phyloP scores from a whole-genome alignment of 2,329 filamentous ascomycete genomes.

The Apiospora phragmitis region DNA sequence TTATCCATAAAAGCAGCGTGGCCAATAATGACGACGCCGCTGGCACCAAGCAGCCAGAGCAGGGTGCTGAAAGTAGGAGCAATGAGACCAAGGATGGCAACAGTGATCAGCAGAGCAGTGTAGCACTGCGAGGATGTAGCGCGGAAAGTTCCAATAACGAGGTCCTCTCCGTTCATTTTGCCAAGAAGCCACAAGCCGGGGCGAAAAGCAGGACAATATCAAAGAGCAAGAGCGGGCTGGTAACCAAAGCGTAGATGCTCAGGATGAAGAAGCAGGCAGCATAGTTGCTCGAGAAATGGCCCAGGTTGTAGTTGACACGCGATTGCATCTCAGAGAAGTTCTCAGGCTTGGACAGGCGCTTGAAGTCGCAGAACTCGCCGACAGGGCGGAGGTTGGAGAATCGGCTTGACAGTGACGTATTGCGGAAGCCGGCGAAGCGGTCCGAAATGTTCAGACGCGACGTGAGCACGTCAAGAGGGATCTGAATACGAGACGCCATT shows the following conservation, averaged over 20 bases:
- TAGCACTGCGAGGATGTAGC: slow-evolving; percentile 93
- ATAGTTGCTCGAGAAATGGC: slow-evolving; percentile 99
- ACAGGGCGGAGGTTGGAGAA: slow-evolving; percentile 92
- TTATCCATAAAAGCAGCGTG: slow-evolving; percentile 97
- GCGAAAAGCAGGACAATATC: slow-evolving; percentile 85
- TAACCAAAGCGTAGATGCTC: slow-evolving; percentile 91
- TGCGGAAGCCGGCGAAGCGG: slow-evolving; percentile 80
- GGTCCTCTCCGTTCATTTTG: slow-evolving; percentile 83
- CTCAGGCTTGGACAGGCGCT: slow-evolving; percentile 89
- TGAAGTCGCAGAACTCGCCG: slow-evolving; percentile 93
- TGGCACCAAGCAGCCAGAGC: slow-evolving; percentile 95
- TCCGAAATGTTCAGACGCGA: slow-evolving; percentile 85
- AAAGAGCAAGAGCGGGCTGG: slow-evolving; percentile 83
- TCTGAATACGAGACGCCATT: slow-evolving; percentile 82
- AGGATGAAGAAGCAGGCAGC: slow-evolving; percentile 91
- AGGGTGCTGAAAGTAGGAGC: slow-evolving; percentile 82
- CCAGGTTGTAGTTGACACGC: slow-evolving; percentile 94
- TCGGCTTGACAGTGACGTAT: slow-evolving; percentile 74
- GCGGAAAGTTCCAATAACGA: slow-evolving; percentile 79
- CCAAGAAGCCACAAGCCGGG: slow-evolving; percentile 90
- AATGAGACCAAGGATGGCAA: slow-evolving; percentile 81
- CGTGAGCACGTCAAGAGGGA: slow-evolving; percentile 88
- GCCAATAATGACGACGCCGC: slow-evolving; percentile 88
- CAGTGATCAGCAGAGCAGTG: slow-evolving; percentile 79
- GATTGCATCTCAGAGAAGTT: slow-evolving; percentile 91